A percentile compares a stretch with the other conserved stretches of the same genome.
Evolutionary conservation across 164 flowering plant genomes (phyloP).

Genomic region (Amborella trichopoda): DNA sequence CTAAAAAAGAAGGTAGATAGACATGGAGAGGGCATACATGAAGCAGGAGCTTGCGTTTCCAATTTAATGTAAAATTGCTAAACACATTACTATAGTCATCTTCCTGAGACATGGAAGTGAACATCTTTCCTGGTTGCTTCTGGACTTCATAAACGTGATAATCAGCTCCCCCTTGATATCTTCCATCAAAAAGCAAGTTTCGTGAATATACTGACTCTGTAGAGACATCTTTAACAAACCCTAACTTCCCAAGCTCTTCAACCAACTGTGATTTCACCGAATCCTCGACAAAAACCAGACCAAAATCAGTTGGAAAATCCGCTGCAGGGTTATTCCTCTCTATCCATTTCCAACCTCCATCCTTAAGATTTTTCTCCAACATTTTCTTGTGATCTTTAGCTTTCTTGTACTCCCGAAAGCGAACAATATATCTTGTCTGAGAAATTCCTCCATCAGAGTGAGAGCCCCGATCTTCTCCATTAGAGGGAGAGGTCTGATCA

Average conservation of each 20-base stretch:
- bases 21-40: constrained; percentile 42
- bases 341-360: constrained; percentile 77
- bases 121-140: constrained; percentile 87
- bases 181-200: constrained; percentile 24
- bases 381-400: constrained; percentile 45
- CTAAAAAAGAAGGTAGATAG: too few species aligned
- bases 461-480: too few species aligned
- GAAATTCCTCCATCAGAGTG: too few species aligned
- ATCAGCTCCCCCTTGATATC: constrained; percentile 16
- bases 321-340: constrained; percentile 69
- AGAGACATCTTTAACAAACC: constrained; percentile 73
- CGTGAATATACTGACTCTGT: constrained; percentile 53
- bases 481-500: too few species aligned
- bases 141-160: constrained; percentile 42
- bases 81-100: constrained; percentile 16
- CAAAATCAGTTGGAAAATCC: constrained; percentile 80
- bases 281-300: constrained; percentile 48
- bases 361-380: constrained; percentile 26
- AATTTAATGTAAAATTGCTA: constrained; percentile 33
- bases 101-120: constrained; percentile 68
- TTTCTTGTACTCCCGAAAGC: constrained; percentile 48
- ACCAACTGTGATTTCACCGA: constrained; percentile 16
- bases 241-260: constrained; percentile 45
- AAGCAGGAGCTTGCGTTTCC: constrained; percentile 44
- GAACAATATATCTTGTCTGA: constrained; percentile 50